These are phyloP conservation scores for Theobroma cacao DNA, from an alignment of 345 rosid genomes.

Conservation along the genomic window DNA sequence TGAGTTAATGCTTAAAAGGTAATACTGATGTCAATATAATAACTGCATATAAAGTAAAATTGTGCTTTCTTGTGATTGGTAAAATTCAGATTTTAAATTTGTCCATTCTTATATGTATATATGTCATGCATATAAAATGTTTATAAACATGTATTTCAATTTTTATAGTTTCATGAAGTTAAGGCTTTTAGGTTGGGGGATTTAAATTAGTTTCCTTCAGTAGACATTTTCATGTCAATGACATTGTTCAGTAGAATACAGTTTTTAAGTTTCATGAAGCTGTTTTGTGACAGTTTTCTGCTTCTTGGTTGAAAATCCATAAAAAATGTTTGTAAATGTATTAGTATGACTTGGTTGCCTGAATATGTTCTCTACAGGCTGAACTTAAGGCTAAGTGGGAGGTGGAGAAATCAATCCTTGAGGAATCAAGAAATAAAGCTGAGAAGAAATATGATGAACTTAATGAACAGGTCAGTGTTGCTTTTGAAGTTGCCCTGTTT, in stretches of 20 bases:
- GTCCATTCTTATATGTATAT: not conserved
- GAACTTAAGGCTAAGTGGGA: conserved; percentile 72
- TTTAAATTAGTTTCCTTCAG: not conserved
- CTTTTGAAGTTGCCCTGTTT: conserved; percentile 1
- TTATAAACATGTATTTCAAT: not conserved
- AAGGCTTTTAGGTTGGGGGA: not conserved
- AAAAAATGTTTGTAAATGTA: not conserved
- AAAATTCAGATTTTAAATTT: not conserved
- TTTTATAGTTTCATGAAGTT: not conserved
- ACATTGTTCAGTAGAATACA: too few relatives aligned
- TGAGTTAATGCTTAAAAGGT: too few relatives aligned
- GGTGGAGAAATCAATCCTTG: conserved; percentile 55
- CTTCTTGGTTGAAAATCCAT: not conserved
- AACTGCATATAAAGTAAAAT: too few relatives aligned
- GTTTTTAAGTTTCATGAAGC: not conserved
- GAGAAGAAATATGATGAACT: conserved; percentile 75
- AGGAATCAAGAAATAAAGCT: conserved; percentile 59
- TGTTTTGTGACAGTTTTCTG: not conserved
- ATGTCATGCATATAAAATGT: not conserved
- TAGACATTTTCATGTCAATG: not conserved
- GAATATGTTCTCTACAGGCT: conserved; percentile 39
- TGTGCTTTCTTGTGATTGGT: not conserved
- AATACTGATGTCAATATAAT: not conserved
- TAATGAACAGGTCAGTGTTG: conserved; percentile 72
- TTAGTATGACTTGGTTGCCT: conserved; percentile 11